Base-by-base conservation (phyloP, 1,284 basidiomycete genomes). In the Pseudozyma flocculosa region DNA sequence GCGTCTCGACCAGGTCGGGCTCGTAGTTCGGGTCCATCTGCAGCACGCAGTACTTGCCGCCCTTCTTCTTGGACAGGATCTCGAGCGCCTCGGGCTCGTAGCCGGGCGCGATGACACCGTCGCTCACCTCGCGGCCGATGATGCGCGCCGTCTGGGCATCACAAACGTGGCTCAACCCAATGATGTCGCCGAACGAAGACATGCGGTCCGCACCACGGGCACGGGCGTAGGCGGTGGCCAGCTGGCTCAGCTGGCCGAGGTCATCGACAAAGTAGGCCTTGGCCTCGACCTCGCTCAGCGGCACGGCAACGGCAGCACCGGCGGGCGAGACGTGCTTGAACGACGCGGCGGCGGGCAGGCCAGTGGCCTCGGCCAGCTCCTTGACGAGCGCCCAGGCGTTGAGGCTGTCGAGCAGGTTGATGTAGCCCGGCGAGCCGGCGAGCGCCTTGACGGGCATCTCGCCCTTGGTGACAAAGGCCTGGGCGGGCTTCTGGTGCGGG, bases 251-350 rank as follows among this genome's bases (percentile, higher is more conserved):
- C 40, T 88, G 84, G 75, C 90, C 92, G 54, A 97, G 82, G 75
- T 97, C 94, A 49, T 96, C 92, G 2, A 97, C 94, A 15, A 92
- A 94, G 73, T 94, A 98, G 0, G 97, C 93, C 75, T 90, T 87
- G 78, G 92, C 91, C 81, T 97, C 93, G 0, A 84, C 84, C 23
- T 90, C 88, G 67, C 86, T 84, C 37, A 99, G 84, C 64, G 87
- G 87, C 46, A 79, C 76, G 29, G 68, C 74, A 18, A 78, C 71
- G 37, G 94, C 94, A 10, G 90, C 93, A 60, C 94, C 94, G 1
- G 94, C 94, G 13, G 94, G 94, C 19, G 93, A 97, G 56, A 98
- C 95, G 79, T 99, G 94, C 83, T 99, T 99, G 87, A 98, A 99
- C 1, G 93, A 97, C 3, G 94, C 92, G 17, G 94, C 94, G 22